Percentiles rank a stretch among this genome's conserved stretches.
These are phyloP conservation scores for Inonotus obliquus DNA, from an alignment of 1,284 basidiomycete genomes.

Conservation along the genomic window DNA sequence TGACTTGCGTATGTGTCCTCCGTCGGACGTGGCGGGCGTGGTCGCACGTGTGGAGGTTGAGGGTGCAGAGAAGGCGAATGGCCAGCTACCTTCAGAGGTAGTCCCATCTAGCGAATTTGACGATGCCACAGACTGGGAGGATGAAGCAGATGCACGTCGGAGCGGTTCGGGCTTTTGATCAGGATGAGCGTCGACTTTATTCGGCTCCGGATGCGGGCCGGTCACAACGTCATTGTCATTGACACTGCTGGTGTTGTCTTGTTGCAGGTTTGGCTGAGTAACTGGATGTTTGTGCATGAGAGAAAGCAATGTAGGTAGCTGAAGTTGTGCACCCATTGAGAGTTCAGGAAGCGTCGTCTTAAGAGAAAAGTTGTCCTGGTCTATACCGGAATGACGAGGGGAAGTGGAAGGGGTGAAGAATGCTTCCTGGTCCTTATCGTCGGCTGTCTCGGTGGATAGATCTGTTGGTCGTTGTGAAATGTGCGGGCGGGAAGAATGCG, in stretches of 20 bases:
- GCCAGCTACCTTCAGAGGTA: constrained; percentile 1
- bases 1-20: neutral
- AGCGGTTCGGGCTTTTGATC: neutral
- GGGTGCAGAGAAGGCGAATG: constrained; percentile 10
- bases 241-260: neutral
- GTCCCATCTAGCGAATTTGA: constrained; percentile 15
- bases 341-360: neutral
- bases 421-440: constrained; percentile 20
- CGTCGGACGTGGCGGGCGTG: constrained; percentile 12
- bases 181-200: neutral
- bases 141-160: neutral
- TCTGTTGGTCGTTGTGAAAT: too few relatives aligned
- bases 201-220: neutral
- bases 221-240: neutral
- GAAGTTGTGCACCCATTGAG: neutral
- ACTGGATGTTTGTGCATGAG: neutral
- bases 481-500: too few relatives aligned
- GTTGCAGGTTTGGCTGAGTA: neutral
- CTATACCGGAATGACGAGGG: constrained; percentile 19
- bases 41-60: constrained; percentile 18
- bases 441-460: neutral
- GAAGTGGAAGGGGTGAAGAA: constrained; percentile 31
- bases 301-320: neutral
- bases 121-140: constrained; percentile 4
- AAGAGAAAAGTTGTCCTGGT: neutral